These are phyloP conservation scores for Bolboschoenus planiculmis DNA, from an alignment of 176 grass and related monocot genomes.

Conservation along the genomic window DNA sequence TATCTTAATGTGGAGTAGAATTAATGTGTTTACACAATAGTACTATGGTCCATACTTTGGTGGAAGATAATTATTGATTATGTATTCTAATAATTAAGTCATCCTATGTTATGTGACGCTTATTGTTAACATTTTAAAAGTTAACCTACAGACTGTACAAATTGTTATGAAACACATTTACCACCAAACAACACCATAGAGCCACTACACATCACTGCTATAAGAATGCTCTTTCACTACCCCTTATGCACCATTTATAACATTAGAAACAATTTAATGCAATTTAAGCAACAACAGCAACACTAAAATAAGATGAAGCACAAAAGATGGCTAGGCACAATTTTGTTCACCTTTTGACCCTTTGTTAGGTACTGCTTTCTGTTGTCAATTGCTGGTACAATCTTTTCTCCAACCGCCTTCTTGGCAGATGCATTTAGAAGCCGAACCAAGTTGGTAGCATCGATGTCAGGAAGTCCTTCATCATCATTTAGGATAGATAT, in stretches of 20 bases:
- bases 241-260: not conserved
- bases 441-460: conserved; percentile 85
- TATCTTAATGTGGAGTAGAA: not conserved
- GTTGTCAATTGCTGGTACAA: conserved; percentile 79
- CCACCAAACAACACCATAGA: not conserved
- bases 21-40: not conserved
- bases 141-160: not conserved
- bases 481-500: conserved; percentile 91
- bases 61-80: not conserved
- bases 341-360: conserved; percentile 54
- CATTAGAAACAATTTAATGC: not conserved
- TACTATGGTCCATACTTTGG: not conserved
- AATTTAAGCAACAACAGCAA: not conserved
- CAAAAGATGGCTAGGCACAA: not conserved
- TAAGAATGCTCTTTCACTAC: not conserved
- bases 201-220: not conserved
- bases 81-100: not conserved
- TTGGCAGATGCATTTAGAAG: conserved; percentile 83
- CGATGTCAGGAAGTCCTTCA: conserved; percentile 82
- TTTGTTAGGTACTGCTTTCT: conserved; percentile 82
- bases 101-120: not conserved
- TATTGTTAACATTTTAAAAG: not conserved
- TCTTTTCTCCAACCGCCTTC: conserved; percentile 91
- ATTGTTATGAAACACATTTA: not conserved
- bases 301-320: not conserved